Percentiles rank a stretch among this genome's conserved stretches.
Evolutionary conservation across 2,329 filamentous ascomycete species (phyloP).

Genomic region (Xylariaceae sp.): DNA sequence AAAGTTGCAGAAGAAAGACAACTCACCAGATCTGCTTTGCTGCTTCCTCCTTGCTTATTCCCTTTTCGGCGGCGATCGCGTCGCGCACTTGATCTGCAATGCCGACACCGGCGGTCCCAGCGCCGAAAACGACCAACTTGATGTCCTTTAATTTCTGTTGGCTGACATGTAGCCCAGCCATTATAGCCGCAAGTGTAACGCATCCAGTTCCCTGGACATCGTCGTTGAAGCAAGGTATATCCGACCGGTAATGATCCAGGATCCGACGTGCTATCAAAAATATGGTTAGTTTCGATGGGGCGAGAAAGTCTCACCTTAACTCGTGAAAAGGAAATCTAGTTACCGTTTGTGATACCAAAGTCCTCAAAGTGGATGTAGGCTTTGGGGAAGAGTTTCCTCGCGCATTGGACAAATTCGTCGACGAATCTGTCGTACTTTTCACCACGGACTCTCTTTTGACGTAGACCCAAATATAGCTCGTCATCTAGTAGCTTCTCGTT

Average conservation of each 20-base stretch:
- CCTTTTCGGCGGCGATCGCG: constrained; percentile 66
- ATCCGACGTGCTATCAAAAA: constrained; percentile 50
- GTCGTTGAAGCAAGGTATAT: constrained; percentile 84
- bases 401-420: constrained; percentile 66
- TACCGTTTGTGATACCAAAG: constrained; percentile 71
- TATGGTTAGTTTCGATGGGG: background rate
- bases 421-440: constrained; percentile 73
- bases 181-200: constrained; percentile 77
- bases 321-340: constrained; percentile 18
- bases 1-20: too few species aligned
- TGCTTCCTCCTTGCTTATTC: constrained; percentile 68
- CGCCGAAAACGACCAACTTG: constrained; percentile 71
- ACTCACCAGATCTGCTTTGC: constrained; percentile 70
- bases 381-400: constrained; percentile 66
- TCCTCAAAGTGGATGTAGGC: constrained; percentile 90
- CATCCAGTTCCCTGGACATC: constrained; percentile 88
- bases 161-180: constrained; percentile 68
- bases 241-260: constrained; percentile 67
- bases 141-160: constrained; percentile 63
- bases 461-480: constrained; percentile 73
- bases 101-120: constrained; percentile 76
- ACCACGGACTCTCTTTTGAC: constrained; percentile 62
- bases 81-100: constrained; percentile 83
- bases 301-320: background rate
- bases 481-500: constrained; percentile 72